These are phyloP conservation scores for Colletotrichum sidae DNA, from an alignment of 2,329 filamentous ascomycete species.

Conservation along the genomic window DNA sequence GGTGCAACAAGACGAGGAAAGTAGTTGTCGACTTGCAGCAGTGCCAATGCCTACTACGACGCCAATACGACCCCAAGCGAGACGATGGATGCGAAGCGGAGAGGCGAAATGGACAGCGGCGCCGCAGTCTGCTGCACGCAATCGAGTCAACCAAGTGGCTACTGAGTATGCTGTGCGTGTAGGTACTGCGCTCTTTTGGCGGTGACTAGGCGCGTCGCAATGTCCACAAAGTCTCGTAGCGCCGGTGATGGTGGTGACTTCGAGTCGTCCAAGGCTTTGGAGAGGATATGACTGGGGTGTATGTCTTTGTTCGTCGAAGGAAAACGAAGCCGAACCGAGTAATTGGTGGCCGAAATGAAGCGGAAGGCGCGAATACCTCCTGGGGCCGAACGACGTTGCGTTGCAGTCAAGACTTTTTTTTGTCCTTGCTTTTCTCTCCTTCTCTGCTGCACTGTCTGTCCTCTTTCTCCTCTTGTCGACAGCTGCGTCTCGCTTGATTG, in stretches of 20 bases:
- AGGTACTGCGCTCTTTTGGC: no score
- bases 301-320: slow-evolving; percentile 18
- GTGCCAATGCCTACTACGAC: background rate
- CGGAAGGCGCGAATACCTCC: slow-evolving; percentile 3
- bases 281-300: background rate
- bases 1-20: slow-evolving; percentile 1
- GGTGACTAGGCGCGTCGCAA: slow-evolving; percentile 28
- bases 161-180: no score
- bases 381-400: slow-evolving; percentile 27
- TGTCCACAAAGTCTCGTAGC: slow-evolving; percentile 30
- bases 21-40: background rate
- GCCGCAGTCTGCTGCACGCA: background rate
- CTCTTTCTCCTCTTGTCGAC: slow-evolving; percentile 6
- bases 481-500: no score
- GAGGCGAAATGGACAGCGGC: no score
- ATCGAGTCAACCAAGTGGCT: slow-evolving; percentile 10
- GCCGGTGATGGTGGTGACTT: slow-evolving; percentile 14
- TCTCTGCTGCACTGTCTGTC: background rate
- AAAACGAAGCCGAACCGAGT: slow-evolving; percentile 29
- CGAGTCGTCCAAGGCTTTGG: background rate
- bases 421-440: slow-evolving; percentile 5
- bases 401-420: background rate
- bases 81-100: background rate
- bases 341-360: slow-evolving; percentile 27
- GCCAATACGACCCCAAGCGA: slow-evolving; percentile 18